A percentile compares a stretch with the other conserved stretches of the same genome.
These are phyloP conservation scores for Plasmodium knowlesi DNA, from an alignment of 169 alveolate genomes.

Conservation along the genomic window DNA sequence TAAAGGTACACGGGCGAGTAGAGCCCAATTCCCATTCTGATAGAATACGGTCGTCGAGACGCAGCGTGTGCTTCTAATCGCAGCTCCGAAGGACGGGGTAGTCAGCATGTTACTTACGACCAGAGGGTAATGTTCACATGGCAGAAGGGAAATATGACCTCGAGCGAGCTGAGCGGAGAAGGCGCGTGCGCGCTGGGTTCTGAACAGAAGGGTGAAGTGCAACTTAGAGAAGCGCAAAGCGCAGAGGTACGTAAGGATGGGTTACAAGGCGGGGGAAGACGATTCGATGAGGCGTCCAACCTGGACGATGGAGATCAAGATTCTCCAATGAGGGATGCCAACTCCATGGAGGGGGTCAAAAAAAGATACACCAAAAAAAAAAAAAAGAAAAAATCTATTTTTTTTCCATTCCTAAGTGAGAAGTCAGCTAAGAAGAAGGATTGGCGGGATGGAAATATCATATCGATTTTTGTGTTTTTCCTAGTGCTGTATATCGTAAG, in stretches of 20 bases:
- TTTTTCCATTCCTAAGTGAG: constrained; percentile 1
- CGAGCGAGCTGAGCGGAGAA: neutral
- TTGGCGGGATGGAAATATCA: neutral
- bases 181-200: neutral
- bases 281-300: neutral
- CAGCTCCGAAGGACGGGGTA: neutral
- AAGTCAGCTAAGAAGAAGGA: neutral
- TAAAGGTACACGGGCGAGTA: neutral
- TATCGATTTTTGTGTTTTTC: neutral
- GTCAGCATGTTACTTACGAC: neutral
- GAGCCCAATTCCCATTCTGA: neutral
- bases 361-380: neutral
- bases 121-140: constrained; percentile 2
- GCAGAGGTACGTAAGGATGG: neutral
- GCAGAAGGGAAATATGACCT: constrained; percentile 10
- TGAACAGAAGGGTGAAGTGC: neutral
- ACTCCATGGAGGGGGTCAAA: neutral
- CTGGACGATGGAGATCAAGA: neutral
- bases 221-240: neutral
- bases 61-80: neutral
- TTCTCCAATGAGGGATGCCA: neutral
- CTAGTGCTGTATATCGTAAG: neutral
- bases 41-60: neutral
- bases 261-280: neutral
- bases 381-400: neutral